Evolutionary conservation across 2,329 filamentous ascomycete species (phyloP).

Genomic region (Thelonectria olida): DNA sequence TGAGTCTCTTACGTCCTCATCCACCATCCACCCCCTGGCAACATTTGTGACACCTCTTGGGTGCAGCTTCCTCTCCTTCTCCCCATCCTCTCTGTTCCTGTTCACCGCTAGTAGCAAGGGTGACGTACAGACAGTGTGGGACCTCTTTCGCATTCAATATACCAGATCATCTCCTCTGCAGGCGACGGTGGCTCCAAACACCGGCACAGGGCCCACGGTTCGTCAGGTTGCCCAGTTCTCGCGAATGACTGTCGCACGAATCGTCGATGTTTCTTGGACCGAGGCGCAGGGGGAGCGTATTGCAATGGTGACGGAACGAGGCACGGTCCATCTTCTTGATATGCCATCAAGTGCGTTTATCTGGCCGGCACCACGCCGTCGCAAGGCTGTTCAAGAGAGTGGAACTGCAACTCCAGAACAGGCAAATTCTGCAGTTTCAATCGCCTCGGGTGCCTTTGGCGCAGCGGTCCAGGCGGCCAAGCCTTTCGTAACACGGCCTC

Average conservation of each 20-base stretch:
- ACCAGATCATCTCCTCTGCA: slow-evolving; percentile 70
- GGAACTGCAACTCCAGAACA: slow-evolving; percentile 59
- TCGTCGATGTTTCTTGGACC: slow-evolving; percentile 91
- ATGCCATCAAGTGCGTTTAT: slow-evolving; percentile 83
- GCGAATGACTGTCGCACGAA: slow-evolving; percentile 88
- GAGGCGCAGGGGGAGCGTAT: slow-evolving; percentile 82
- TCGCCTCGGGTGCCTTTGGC: slow-evolving; percentile 75
- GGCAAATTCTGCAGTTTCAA: slow-evolving; percentile 67
- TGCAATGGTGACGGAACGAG: slow-evolving; percentile 90
- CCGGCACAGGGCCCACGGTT: slow-evolving; percentile 66
- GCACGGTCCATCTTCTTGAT: slow-evolving; percentile 94
- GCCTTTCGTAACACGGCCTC: slow-evolving; percentile 64
- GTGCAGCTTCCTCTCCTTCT: slow-evolving; percentile 83
- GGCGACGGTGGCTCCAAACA: slow-evolving; percentile 54
- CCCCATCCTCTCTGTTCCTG: slow-evolving; percentile 76
- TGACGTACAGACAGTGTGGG: slow-evolving; percentile 86
- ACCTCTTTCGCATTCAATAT: slow-evolving; percentile 73
- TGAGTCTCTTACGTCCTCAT: slow-evolving; percentile 63
- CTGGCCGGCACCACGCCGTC: slow-evolving; percentile 80
- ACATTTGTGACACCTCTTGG: slow-evolving; percentile 78
- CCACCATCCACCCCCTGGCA: slow-evolving; percentile 68
- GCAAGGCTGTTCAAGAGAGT: slow-evolving; percentile 54
- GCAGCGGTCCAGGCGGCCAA: slow-evolving; percentile 76
- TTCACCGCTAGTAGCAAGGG: slow-evolving; percentile 85
- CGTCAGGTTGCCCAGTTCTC: slow-evolving; percentile 89